phyloP scores from a whole-genome alignment of 139 green algal genomes.

The Medakamo hakoo region DNA sequence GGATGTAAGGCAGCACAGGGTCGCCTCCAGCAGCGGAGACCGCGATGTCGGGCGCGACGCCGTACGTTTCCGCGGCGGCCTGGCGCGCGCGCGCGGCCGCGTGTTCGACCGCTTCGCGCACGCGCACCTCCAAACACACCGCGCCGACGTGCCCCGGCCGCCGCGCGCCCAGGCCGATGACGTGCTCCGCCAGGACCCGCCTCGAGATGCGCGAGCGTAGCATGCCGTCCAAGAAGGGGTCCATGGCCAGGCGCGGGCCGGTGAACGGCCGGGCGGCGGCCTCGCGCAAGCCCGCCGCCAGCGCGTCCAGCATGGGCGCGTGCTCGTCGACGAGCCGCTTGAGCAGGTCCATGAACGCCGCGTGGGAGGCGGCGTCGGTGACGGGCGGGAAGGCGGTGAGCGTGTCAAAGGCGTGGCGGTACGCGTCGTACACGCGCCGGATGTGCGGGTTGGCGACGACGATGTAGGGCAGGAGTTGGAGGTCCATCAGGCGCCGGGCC shows the following conservation, averaged over 20 bases:
- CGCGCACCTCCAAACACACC: constrained; percentile 43
- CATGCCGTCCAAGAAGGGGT: constrained; percentile 51
- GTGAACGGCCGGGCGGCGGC: constrained; percentile 48
- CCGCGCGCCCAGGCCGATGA: constrained; percentile 48
- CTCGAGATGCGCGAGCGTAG: constrained; percentile 50
- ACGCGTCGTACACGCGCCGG: constrained; percentile 61
- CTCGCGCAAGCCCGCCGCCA: constrained; percentile 67
- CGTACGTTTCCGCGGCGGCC: constrained; percentile 67
- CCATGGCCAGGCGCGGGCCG: constrained; percentile 53
- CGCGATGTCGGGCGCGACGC: constrained; percentile 44
- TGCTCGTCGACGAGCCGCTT: constrained; percentile 69
- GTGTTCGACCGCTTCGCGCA: constrained; percentile 50
- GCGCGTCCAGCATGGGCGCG: constrained; percentile 60
- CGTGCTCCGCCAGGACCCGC: constrained; percentile 80
- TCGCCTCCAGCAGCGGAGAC: constrained; percentile 22
- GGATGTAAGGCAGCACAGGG: constrained; percentile 47
- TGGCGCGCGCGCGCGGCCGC: constrained; percentile 37
- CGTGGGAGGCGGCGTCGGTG: constrained; percentile 43
- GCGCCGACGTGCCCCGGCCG: constrained; percentile 51
- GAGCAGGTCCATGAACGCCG: constrained; percentile 47
- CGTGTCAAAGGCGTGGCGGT: constrained; percentile 55
- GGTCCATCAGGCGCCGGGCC: constrained; percentile 65
- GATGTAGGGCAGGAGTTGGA: constrained; percentile 77
- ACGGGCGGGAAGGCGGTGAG: constrained; percentile 28
- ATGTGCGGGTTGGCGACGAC: constrained; percentile 86